Evolutionary conservation across 192 early-diverging fungal genomes (phyloP).

Genomic region (Gigaspora rosea): DNA sequence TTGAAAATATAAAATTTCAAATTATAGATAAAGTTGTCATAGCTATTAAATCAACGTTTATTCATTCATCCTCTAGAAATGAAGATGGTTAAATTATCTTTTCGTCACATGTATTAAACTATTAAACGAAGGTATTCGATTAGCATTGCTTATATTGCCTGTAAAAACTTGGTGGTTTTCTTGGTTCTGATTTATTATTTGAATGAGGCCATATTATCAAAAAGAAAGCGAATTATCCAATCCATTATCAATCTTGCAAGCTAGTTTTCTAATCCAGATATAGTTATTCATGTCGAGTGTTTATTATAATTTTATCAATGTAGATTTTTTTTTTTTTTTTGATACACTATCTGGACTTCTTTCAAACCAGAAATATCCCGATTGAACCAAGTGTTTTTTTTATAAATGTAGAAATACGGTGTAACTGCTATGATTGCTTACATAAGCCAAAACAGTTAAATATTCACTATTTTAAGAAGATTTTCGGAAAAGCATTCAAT

Average conservation of each 20-base stretch:
- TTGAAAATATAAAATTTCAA: not conserved
- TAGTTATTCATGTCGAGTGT: not conserved
- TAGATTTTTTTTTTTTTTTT: not conserved
- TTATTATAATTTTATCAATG: not conserved
- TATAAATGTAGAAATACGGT: not conserved
- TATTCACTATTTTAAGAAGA: too few relatives aligned
- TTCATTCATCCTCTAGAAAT: too few relatives aligned
- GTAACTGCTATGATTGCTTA: too few relatives aligned
- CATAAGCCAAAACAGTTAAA: too few relatives aligned
- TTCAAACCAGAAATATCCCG: not conserved
- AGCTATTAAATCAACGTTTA: too few relatives aligned
- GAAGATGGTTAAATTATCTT: not conserved
- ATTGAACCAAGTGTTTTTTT: not conserved
- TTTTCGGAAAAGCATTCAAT: too few relatives aligned
- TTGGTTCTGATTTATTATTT: not conserved
- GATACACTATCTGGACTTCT: not conserved
- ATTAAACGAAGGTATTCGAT: not conserved
- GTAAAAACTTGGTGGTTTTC: not conserved
- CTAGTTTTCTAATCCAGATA: too few relatives aligned
- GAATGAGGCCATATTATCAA: not conserved
- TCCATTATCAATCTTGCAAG: not conserved
- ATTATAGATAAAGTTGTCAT: not conserved
- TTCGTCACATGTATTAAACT: not conserved
- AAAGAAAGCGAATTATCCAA: not conserved
- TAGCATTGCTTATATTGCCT: not conserved